Evolutionary conservation across 2,329 filamentous ascomycete genomes (phyloP).

Genomic region (Ophiocordyceps camponoti-leonardi): DNA sequence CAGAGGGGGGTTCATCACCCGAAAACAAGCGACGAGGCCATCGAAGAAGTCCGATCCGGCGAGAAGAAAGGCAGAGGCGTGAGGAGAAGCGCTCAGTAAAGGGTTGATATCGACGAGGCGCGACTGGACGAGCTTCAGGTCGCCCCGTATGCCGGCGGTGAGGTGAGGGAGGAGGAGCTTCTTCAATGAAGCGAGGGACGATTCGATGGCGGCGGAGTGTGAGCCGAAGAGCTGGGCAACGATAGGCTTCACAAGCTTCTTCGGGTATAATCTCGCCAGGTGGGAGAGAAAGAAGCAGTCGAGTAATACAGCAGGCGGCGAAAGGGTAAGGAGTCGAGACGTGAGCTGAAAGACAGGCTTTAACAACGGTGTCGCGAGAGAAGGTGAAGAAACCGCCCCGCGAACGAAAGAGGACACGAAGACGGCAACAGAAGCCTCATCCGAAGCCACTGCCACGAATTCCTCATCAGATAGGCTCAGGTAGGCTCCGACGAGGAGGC

Average conservation of each 20-base stretch:
- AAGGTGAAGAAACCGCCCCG: conserved; percentile 25
- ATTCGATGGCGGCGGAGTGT: conserved; percentile 30
- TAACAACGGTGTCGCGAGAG: conserved; percentile 27
- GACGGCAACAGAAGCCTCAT: conserved; percentile 36
- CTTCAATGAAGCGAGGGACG: conserved; percentile 41
- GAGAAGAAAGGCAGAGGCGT: conserved; percentile 46
- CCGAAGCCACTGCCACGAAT: conserved; percentile 31
- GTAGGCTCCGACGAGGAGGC: conserved; percentile 46
- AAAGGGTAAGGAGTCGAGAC: conserved; percentile 32
- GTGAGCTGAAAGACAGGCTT: conserved; percentile 48
- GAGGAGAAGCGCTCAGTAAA: conserved; percentile 43
- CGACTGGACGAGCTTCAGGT: conserved; percentile 35
- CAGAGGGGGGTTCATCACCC: conserved; percentile 42
- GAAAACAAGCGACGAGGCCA: conserved; percentile 49
- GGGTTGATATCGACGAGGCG: conserved; percentile 42
- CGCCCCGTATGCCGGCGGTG: conserved; percentile 39
- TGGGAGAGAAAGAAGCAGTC: conserved; percentile 53
- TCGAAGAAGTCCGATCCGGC: conserved; percentile 82
- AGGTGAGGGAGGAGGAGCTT: conserved; percentile 42
- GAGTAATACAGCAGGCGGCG: conserved; percentile 31
- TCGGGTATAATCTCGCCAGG: conserved; percentile 48
- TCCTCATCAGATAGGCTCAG: conserved; percentile 38
- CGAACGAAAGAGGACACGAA: conserved; percentile 36
- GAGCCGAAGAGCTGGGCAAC: conserved; percentile 31
- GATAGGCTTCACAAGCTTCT: conserved; percentile 38